phyloP scores from a whole-genome alignment of 2,329 filamentous ascomycete species.

The Xylaria sp. region DNA sequence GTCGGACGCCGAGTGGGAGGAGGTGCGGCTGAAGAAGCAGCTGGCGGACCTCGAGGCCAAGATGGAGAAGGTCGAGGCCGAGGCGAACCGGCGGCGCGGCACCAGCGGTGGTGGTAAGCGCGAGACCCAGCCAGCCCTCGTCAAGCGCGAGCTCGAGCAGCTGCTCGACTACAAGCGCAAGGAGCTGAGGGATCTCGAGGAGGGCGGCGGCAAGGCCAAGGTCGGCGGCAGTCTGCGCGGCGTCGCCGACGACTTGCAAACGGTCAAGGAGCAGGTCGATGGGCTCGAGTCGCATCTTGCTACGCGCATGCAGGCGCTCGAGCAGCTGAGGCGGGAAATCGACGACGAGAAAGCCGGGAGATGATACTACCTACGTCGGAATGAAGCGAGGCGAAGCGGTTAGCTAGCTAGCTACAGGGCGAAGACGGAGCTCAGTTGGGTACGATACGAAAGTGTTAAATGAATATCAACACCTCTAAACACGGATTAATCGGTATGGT shows the following conservation, averaged over 20 bases:
- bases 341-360: constrained; percentile 80
- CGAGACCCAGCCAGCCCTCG: constrained; percentile 85
- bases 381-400: neutral
- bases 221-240: constrained; percentile 78
- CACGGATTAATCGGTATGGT: neutral
- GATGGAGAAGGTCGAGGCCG: constrained; percentile 82
- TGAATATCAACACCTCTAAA: constrained; percentile 13
- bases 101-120: constrained; percentile 73
- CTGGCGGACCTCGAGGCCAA: constrained; percentile 89
- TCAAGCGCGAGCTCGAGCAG: constrained; percentile 94
- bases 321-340: constrained; percentile 82
- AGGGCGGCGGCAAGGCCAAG: constrained; percentile 73
- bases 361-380: constrained; percentile 44
- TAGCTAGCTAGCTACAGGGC: constrained; percentile 4
- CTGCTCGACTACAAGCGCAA: constrained; percentile 93
- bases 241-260: constrained; percentile 84
- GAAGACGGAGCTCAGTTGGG: constrained; percentile 27
- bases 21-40: constrained; percentile 93
- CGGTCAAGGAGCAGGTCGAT: constrained; percentile 94
- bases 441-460: constrained; percentile 29
- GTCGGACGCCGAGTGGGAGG: constrained; percentile 91
- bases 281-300: constrained; percentile 85
- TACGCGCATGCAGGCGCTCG: constrained; percentile 78
- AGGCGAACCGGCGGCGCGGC: constrained; percentile 67
- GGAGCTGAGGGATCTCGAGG: constrained; percentile 78